These are phyloP conservation scores for Neophaeococcomyces mojaviensis DNA, from an alignment of 2,329 filamentous ascomycete genomes.

Conservation along the genomic window DNA sequence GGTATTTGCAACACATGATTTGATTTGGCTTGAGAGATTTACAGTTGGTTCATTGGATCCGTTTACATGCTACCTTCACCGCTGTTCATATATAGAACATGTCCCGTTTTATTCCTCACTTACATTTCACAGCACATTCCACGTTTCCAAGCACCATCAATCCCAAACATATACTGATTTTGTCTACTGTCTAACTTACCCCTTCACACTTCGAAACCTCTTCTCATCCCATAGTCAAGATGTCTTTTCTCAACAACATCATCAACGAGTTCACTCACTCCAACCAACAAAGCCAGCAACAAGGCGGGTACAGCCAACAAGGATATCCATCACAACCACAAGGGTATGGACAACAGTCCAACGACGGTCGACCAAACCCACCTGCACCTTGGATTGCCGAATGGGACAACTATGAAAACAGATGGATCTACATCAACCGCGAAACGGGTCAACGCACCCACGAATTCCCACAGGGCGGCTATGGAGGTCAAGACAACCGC, in stretches of 20 bases:
- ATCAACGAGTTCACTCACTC: slow-evolving; percentile 11
- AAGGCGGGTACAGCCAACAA: slow-evolving; percentile 1
- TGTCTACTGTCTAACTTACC: neutral
- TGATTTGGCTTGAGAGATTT: too few species aligned
- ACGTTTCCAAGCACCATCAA: too few species aligned
- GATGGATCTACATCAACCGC: slow-evolving; percentile 42
- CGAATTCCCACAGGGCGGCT: slow-evolving; percentile 28
- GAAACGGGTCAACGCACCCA: slow-evolving; percentile 38
- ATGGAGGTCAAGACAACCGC: slow-evolving; percentile 10
- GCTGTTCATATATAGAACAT: too few species aligned
- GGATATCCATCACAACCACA: neutral
- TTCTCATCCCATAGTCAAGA: neutral
- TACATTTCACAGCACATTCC: too few species aligned
- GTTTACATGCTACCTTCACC: too few species aligned
- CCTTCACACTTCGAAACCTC: neutral
- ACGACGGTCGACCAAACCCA: slow-evolving; percentile 19
- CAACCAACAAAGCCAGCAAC: neutral
- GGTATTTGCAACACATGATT: neutral
- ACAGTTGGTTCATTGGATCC: too few species aligned
- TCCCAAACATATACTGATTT: neutral
- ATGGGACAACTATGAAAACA: slow-evolving; percentile 34
- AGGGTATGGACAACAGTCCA: slow-evolving; percentile 10
- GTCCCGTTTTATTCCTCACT: too few species aligned
- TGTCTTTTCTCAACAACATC: slow-evolving; percentile 13
- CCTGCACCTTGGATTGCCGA: slow-evolving; percentile 40